phyloP scores from a whole-genome alignment of 208 protist genomes.

The Acanthamoeba triangularis region DNA sequence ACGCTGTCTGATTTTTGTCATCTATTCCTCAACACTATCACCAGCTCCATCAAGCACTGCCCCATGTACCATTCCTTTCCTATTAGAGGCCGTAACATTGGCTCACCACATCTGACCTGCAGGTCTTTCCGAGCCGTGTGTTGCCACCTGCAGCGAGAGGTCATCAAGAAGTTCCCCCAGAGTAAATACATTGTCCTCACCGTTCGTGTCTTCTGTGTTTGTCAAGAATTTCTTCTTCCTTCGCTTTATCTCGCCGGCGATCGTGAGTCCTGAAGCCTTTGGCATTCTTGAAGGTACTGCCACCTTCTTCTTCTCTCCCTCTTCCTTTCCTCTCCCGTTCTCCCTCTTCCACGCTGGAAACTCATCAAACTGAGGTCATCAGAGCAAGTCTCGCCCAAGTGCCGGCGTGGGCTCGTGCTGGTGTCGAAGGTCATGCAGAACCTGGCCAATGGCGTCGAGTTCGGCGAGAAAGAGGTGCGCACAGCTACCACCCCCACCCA shows the following conservation, averaged over 20 bases:
- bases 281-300: background rate
- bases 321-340: too few relatives aligned
- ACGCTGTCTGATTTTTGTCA: constrained; percentile 22
- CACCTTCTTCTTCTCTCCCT: background rate
- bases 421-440: constrained; percentile 64
- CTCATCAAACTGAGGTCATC: background rate
- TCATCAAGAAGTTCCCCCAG: constrained; percentile 44
- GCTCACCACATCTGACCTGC: background rate
- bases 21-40: background rate
- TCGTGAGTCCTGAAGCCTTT: constrained; percentile 43
- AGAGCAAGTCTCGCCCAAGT: background rate
- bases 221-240: constrained; percentile 19
- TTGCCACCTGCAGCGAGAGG: constrained; percentile 23
- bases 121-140: constrained; percentile 29
- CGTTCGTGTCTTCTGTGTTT: background rate
- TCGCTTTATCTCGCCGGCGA: constrained; percentile 29
- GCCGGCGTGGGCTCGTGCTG: constrained; percentile 26
- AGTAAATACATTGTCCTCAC: constrained; percentile 33
- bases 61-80: background rate
- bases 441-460: constrained; percentile 61
- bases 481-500: background rate
- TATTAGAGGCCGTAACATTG: too few relatives aligned
- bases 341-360: background rate
- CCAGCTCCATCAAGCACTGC: background rate
- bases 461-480: constrained; percentile 39